Evolutionary conservation across 2,329 filamentous ascomycete genomes (phyloP).

Genomic region (Paecilomyces formosus): DNA sequence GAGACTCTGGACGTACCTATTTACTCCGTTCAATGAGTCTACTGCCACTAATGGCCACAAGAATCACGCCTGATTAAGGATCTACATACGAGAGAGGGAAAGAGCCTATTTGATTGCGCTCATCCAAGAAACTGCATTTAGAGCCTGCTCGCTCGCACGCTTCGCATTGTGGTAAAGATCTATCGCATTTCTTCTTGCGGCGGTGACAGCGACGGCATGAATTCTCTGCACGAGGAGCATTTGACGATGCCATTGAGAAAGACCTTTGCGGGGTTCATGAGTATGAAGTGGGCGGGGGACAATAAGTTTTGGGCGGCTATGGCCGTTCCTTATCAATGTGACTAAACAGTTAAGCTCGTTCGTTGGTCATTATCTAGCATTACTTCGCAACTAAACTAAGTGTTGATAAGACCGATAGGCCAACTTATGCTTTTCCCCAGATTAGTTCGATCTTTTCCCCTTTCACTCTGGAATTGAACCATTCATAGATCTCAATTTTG

Average conservation of each 20-base stretch:
- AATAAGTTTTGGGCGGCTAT: not conserved
- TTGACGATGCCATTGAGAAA: conserved; percentile 8
- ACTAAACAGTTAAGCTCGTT: not conserved
- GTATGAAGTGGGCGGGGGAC: not conserved
- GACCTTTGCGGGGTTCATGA: conserved; percentile 1
- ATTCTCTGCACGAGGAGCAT: conserved; percentile 12
- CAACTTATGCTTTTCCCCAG: not conserved
- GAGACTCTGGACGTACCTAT: conserved; percentile 28
- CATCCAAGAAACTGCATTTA: conserved; percentile 35
- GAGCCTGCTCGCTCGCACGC: conserved; percentile 32
- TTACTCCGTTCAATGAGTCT: not conserved
- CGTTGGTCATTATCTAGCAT: not conserved
- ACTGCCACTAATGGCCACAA: not conserved
- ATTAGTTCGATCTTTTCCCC: conserved; percentile 41
- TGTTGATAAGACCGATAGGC: not conserved
- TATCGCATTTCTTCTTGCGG: conserved; percentile 39
- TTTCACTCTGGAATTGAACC: conserved; percentile 49
- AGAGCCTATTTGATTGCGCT: conserved; percentile 31
- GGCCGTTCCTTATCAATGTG: not conserved
- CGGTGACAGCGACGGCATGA: conserved; percentile 37
- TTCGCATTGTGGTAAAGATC: conserved; percentile 30
- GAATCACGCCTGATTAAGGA: not conserved
- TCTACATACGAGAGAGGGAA: conserved; percentile 34
- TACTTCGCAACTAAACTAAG: not conserved
- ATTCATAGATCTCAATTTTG: conserved; percentile 45